Evolutionary conservation across 139 green algal species (phyloP).

Genomic region (Auxenochlorella protothecoides): DNA sequence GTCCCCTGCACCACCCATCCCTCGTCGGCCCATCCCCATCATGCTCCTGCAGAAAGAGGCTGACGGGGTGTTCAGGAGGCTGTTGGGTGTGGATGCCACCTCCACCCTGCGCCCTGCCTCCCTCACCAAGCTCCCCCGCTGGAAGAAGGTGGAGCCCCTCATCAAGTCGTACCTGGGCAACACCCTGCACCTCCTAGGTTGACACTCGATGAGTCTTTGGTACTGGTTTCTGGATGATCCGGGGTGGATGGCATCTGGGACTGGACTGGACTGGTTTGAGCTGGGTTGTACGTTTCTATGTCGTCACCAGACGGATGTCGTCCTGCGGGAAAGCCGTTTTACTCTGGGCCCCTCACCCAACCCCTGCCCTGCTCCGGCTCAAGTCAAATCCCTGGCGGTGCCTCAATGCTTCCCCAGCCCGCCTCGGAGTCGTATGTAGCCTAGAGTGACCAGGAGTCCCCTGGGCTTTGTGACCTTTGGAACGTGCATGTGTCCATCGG

Average conservation of each 20-base stretch:
- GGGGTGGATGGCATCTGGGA: background rate
- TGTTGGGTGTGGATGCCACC: constrained; percentile 35
- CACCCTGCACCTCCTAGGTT: constrained; percentile 77
- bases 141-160: constrained; percentile 70
- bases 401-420: background rate
- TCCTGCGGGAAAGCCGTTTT: no score
- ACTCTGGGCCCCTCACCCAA: no score
- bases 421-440: constrained; percentile 12
- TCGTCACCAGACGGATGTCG: no score
- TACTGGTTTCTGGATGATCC: background rate
- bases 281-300: no score
- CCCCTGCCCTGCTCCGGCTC: background rate
- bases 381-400: constrained; percentile 11
- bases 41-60: constrained; percentile 33
- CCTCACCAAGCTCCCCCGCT: constrained; percentile 21
- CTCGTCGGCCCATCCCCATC: no score
- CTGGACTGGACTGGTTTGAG: background rate
- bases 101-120: constrained; percentile 1
- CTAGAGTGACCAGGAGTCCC: constrained; percentile 9
- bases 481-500: background rate
- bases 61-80: constrained; percentile 62
- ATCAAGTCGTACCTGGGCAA: constrained; percentile 88
- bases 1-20: no score
- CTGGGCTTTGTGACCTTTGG: background rate
- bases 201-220: background rate